Base-by-base conservation (phyloP, 225 moss, liverwort and hornwort genomes). In the Ulota crispa region DNA sequence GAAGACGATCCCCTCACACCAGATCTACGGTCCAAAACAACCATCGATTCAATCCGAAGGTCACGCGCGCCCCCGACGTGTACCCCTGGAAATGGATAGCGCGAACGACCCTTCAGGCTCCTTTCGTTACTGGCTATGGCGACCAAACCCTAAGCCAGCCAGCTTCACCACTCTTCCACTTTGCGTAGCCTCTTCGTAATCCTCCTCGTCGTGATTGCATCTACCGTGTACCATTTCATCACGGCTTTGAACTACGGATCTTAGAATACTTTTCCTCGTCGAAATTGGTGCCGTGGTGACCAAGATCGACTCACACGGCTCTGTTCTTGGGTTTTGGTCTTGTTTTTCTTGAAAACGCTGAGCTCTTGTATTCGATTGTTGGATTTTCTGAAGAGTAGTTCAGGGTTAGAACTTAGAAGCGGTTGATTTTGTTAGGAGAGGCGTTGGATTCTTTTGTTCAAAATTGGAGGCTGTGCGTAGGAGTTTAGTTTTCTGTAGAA, bases 231-330 rank as follows among this genome's bases (percentile, higher is more conserved):
- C 2, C 3, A 13, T 2, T 55, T 55, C 3, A 37, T 67, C 0
- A 20, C 79, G 68, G 52, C 16, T 4, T 16, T 28, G 11, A 21
- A n/a, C 74, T 41, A 53, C 16, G 5, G 52, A 31, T 69, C 52
- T 9, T 9, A 18, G 0, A 2, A 24, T 39, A 52, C 37, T 69
- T 75, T 69, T 21, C 18, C 28, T 7, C 24, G 16, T 39, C 3
- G 59, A n/a, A 84, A 60, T 84, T 79, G 84, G 68, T 68, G 79
- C 31, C 28, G 74, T 68, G n/a, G 6, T 79, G 16, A 45, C 37
- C 10, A 21, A 68, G 79, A 79, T 68, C 61, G 73, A 74, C 18
- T 19, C 28, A n/a, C n/a, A 11, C n/a, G 18, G 34, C 39, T 3
- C 3, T 37, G 34, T 26, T 34, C 27, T 31, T 39, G 5, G 76